Percentiles rank a stretch among this genome's conserved stretches.
These are phyloP conservation scores for Aspergillus luchuensis DNA, from an alignment of 2,329 filamentous ascomycete species.

Conservation along the genomic window DNA sequence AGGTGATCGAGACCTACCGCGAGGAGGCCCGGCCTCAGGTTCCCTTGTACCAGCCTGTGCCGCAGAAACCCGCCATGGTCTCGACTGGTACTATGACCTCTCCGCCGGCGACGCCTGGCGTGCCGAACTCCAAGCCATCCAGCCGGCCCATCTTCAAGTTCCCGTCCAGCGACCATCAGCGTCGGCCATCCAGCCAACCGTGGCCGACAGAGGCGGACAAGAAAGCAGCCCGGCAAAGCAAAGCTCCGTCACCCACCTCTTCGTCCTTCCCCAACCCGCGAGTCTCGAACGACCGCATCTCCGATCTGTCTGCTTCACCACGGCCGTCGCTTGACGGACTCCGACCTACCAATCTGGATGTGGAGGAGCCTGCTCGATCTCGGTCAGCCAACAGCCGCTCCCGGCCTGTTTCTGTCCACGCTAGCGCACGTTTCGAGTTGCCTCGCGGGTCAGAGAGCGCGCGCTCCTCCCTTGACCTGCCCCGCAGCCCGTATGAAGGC, in stretches of 20 bases:
- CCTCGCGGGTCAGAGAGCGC: slow-evolving; percentile 73
- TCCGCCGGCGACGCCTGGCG: slow-evolving; percentile 47
- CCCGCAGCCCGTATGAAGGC: slow-evolving; percentile 38
- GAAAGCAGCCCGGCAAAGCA: slow-evolving; percentile 25
- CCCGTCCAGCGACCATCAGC: slow-evolving; percentile 48
- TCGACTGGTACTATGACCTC: slow-evolving; percentile 82
- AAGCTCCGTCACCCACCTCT: slow-evolving; percentile 37
- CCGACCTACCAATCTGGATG: slow-evolving; percentile 65
- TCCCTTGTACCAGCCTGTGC: slow-evolving; percentile 45
- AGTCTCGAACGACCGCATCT: slow-evolving; percentile 50
- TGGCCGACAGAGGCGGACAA: slow-evolving; percentile 37
- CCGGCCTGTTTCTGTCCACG: slow-evolving; percentile 78
- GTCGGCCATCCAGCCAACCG: slow-evolving; percentile 54
- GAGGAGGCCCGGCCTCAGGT: slow-evolving; percentile 33
- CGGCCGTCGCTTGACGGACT: slow-evolving; percentile 72
- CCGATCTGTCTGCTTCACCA: slow-evolving; percentile 59
- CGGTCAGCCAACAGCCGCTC: slow-evolving; percentile 67
- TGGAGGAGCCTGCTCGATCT: slow-evolving; percentile 61
- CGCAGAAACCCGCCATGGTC: slow-evolving; percentile 58
- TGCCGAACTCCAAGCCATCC: slow-evolving; percentile 31
- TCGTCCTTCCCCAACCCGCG: slow-evolving; percentile 52
- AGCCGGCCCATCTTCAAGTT: slow-evolving; percentile 57
- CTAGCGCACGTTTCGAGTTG: slow-evolving; percentile 80
- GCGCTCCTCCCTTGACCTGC: slow-evolving; percentile 41
- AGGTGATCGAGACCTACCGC: slow-evolving; percentile 25